Base-by-base conservation (phyloP, 2,329 filamentous ascomycete species). In the Aspergillus pseudoglaucus region DNA sequence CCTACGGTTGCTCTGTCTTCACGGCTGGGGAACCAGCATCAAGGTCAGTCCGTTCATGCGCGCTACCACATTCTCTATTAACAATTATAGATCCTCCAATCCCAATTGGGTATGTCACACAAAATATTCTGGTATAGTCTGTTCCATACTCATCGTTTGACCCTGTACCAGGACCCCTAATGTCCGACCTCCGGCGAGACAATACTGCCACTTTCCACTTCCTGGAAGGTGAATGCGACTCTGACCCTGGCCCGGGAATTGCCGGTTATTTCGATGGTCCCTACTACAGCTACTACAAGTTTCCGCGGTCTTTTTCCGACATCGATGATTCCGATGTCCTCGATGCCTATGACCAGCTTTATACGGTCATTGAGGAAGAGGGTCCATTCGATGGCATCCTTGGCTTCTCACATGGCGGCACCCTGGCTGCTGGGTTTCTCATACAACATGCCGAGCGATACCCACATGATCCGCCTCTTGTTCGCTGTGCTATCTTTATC, bases 381-480 rank as follows among this genome's bases (percentile, higher is more conserved):
- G 64, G 59, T 1, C 57, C 61, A 6, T 64, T 62, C 38, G 65
- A 69, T 33, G 64, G 63, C 6, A 48, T 67, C 37, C 50, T 68
- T 17, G 66, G 65, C 23, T 68, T 68, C 51, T 65, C 61, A 9
- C 63, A 68, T 35, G 65, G 65, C 6, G 65, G 58, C 12, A 63
- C 63, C 9, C 47, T 68, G 30, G 64, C 64, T 2, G 55, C 58
- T 3, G 55, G 53, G 2, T 63, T 61, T 37, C 53, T 68, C 15
- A 54, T 62, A 32, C 57, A 65, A 14, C 57, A 62, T 22, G 58
- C 60, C 6, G 57, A 61, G 44, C 50, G 53, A 10, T 52, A 50
- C 18, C 58, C 59, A 18, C 42, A 53, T 4, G 50, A 54, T 14
- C 45, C 53, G 15, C 53, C 56, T 2, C 50, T 57, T 2, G 62